phyloP scores from a whole-genome alignment of 352 stramenopile genomes.

The Globisporangium takayamanum region DNA sequence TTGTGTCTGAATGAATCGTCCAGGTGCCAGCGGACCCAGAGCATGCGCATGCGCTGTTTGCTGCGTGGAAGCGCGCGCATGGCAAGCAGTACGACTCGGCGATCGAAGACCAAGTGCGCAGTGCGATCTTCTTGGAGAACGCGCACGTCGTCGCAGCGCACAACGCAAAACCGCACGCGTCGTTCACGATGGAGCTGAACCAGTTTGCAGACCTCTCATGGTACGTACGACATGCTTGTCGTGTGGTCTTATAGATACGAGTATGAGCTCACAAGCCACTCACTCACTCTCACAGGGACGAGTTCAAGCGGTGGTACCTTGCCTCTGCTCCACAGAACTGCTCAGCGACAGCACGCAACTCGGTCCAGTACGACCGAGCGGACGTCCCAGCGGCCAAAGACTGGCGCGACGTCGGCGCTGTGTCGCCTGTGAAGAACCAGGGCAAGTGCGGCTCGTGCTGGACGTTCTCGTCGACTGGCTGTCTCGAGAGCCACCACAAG shows the following conservation, averaged over 20 bases:
- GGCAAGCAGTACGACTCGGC: conserved; percentile 43
- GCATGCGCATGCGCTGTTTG: conserved; percentile 38
- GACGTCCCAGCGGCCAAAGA: conserved; percentile 85
- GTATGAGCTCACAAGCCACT: not conserved
- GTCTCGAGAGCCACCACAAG: conserved; percentile 95
- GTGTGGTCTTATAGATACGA: not conserved
- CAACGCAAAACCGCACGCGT: conserved; percentile 36
- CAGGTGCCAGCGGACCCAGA: conserved; percentile 21
- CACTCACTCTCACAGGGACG: conserved; percentile 24
- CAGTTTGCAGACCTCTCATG: conserved; percentile 71
- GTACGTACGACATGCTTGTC: conserved; percentile 13
- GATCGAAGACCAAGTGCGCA: conserved; percentile 44
- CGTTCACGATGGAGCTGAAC: conserved; percentile 72
- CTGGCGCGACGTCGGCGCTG: conserved; percentile 90
- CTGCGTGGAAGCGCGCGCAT: conserved; percentile 37
- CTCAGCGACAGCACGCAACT: conserved; percentile 40
- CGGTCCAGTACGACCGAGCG: conserved; percentile 20
- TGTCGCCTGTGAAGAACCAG: conserved; percentile 98
- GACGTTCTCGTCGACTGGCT: conserved; percentile 97
- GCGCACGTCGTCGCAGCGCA: conserved; percentile 50
- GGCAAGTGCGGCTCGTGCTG: conserved; percentile 97
- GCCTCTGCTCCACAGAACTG: conserved; percentile 53
- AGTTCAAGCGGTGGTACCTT: conserved; percentile 71
- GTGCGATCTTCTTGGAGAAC: conserved; percentile 54
- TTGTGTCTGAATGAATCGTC: not conserved